Percentiles rank a stretch among this genome's conserved stretches.
Evolutionary conservation across 495 filamentous ascomycete genomes (phyloP).

Genomic region (Daldinia concentrica): DNA sequence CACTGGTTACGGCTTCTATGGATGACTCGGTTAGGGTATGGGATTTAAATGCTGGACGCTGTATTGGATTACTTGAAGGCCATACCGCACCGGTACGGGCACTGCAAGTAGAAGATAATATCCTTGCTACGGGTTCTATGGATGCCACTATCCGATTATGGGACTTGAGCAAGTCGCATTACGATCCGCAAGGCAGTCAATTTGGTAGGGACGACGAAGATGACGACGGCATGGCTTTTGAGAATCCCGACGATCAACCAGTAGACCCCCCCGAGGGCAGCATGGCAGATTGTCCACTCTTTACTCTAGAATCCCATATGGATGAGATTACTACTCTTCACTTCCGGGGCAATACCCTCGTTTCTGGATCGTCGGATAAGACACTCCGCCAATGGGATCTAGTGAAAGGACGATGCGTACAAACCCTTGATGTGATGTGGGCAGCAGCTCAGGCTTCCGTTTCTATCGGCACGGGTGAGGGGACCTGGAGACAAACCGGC

Average conservation of each 20-base stretch:
- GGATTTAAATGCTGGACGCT: constrained; percentile 93
- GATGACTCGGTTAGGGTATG: constrained; percentile 98
- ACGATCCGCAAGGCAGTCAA: constrained; percentile 68
- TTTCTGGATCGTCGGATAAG: constrained; percentile 97
- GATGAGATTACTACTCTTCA: constrained; percentile 95
- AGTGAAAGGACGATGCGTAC: constrained; percentile 92
- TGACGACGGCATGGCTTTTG: constrained; percentile 67
- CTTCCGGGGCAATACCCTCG: constrained; percentile 85
- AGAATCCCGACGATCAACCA: constrained; percentile 66
- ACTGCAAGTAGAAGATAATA: constrained; percentile 93
- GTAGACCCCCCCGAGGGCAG: constrained; percentile 72
- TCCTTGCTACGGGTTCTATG: constrained; percentile 94
- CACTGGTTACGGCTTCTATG: constrained; percentile 91
- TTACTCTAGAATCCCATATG: constrained; percentile 87
- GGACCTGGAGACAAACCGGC: constrained; percentile 63
- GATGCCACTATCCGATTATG: constrained; percentile 95
- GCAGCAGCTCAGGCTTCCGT: constrained; percentile 91
- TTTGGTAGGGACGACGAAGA: constrained; percentile 72
- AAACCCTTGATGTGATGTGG: constrained; percentile 99
- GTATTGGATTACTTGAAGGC: constrained; percentile 88
- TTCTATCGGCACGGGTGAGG: constrained; percentile 62
- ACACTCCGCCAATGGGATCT: constrained; percentile 98
- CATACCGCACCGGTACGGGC: constrained; percentile 94
- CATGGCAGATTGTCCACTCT: constrained; percentile 87
- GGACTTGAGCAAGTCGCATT: constrained; percentile 76